Evolutionary conservation across 2,329 filamentous ascomycete genomes (phyloP).

Genomic region (Aspergillus sp.): DNA sequence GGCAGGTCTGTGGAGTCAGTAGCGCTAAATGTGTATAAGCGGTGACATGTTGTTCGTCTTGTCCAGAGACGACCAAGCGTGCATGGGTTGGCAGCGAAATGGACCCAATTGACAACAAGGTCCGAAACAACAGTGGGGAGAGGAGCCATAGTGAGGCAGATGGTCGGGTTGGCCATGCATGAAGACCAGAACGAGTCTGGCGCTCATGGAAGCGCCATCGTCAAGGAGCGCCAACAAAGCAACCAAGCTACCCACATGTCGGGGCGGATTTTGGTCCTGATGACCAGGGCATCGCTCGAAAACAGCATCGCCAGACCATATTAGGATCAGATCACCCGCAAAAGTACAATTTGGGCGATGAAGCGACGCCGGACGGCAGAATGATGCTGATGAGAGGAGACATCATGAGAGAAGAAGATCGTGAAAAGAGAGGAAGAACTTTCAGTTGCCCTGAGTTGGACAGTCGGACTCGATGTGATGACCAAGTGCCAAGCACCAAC

Average conservation of each 20-base stretch:
- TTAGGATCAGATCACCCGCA: constrained; percentile 5
- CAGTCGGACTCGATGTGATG: not conserved
- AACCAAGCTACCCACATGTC: constrained; percentile 26
- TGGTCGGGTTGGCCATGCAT: constrained; percentile 27
- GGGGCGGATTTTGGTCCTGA: constrained; percentile 6
- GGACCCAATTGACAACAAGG: constrained; percentile 25
- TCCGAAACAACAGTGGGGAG: constrained; percentile 26
- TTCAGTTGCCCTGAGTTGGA: not conserved
- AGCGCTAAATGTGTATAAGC: constrained; percentile 25
- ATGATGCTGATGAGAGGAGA: constrained; percentile 1
- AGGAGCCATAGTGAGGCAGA: constrained; percentile 28
- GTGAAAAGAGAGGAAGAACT: not conserved
- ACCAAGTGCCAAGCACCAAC: constrained; percentile 8
- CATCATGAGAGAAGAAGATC: not conserved
- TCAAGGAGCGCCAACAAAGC: constrained; percentile 26
- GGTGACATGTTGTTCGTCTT: constrained; percentile 32
- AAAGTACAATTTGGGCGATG: constrained; percentile 14
- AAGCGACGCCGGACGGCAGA: not conserved
- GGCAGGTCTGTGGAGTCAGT: constrained; percentile 26
- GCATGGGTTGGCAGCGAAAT: constrained; percentile 25
- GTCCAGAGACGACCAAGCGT: constrained; percentile 27
- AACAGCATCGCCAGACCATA: constrained; percentile 7
- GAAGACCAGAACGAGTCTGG: constrained; percentile 22
- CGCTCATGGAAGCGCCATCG: constrained; percentile 24
- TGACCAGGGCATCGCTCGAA: not conserved